Base-by-base conservation (phyloP, 306 rosid species). In the Acacia acuminata region DNA sequence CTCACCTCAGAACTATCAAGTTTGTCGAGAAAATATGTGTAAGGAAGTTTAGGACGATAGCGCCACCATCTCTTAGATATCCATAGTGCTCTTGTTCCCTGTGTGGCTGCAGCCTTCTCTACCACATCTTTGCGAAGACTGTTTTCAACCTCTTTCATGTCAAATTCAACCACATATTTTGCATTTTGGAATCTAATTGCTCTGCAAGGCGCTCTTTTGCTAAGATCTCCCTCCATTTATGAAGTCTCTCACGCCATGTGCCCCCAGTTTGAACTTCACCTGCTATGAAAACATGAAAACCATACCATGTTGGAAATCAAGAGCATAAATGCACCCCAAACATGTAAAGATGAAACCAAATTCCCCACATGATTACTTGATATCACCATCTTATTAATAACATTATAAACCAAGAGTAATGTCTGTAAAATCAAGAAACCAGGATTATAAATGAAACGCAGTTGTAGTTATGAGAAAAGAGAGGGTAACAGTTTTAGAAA, bases 1-100 rank as follows among this genome's bases (percentile, higher is more conserved):
- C 78, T 79, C 83, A 92, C 99, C 97, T 93, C 98, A n/a, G 97
- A 92, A 90, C 88, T 83, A 85, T 94, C 97, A 53, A 96, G 94
- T 87, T 96, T 96, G 78, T 91, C 86, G 73, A 96, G 94, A 87
- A 96, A 92, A 85, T 93, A 93, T 51, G 91, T 90, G 82, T 96
- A 96, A 48, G 97, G 97, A 88, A 92, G 96, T 89, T 85, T 90
- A 60, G 98, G 99, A 77, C 99, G 97, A 91, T 94, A 94, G 27
- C 77, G 84, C 99, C 98, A 96, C 99, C 99, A 96, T 91, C 99
- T 90, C 92, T 96, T 94, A 60, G 97, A 85, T 82, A 93, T 92
- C 99, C 99, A 96, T 30, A 92, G 78, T 10, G 87, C 94, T 86
- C 97, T 92, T 75, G 91, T 85, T 87, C 97, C 97, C 75, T 82